Base-by-base conservation (phyloP, 768 basidiomycete species). In the Suillus weaverae region DNA sequence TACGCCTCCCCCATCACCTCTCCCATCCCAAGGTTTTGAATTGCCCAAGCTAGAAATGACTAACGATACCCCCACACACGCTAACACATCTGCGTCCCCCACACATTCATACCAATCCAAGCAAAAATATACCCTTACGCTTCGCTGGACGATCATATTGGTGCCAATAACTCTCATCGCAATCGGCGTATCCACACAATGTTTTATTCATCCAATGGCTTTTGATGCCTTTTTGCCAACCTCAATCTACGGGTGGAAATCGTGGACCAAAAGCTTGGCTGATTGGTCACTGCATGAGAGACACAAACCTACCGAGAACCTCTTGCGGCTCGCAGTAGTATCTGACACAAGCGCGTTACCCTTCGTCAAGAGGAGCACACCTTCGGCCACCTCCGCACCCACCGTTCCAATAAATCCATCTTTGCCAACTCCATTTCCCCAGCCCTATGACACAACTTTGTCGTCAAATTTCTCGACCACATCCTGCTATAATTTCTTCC, bases 351-450 rank as follows among this genome's bases (percentile, higher is more conserved):
- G 54, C 39, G 38, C 50, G 5, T 56, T 11, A 53, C 61, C 9
- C 51, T 56, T 64, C 22, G 65, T 48, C 32, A 43, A 48, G 32
- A 62, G 62, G 33, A 41, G 55, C 35, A 57, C 70, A 13, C 60
- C 74, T 30, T 38, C 69, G 18, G 50, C 77, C 5, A 68, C 74
- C 6, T 38, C 71, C 8, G 53, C 71, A 16, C 62, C 72, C 38
- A 68, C 77, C 9, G 69, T 76, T 66, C 61, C 79, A 69, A 43
- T 62, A 71, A 33, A 70, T 4, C 85, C 89, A 2, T 65, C 68
- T 8, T 81, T 93, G 32, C 90, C 91, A 9, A 86, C 85, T 6
- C 92, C 92, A 0, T 93, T 94, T 73, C 90, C 90, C 4, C 90
- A 91, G 66, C 82, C 91, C 0, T 88, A 88, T 72, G 92, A 92